Conservation (phyloP, 2,329 filamentous ascomycete species). For the Ramularia endophylla region DNA sequence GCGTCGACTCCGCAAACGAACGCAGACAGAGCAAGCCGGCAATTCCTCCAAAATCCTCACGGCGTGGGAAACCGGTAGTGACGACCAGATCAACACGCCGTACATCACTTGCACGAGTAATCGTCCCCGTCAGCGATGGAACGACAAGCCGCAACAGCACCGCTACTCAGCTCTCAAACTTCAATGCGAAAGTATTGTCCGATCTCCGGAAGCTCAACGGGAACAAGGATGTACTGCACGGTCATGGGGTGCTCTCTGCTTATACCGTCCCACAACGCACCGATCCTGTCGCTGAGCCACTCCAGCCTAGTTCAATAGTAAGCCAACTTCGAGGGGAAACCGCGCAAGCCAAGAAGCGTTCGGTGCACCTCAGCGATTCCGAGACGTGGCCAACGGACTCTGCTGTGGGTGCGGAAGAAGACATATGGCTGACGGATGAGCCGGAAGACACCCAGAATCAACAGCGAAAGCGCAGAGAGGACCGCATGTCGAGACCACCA, state of each 20-base stretch:
- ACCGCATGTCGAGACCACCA: constrained; percentile 6
- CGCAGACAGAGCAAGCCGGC: background rate
- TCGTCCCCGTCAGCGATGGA: constrained; percentile 11
- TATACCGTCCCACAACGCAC: constrained; percentile 3
- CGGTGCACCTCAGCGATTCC: constrained; percentile 4
- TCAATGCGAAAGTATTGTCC: constrained; percentile 22
- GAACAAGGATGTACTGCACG: background rate
- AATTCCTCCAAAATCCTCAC: background rate
- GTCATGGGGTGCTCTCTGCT: constrained; percentile 8
- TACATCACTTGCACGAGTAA: constrained; percentile 9
- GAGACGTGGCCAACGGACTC: constrained; percentile 22
- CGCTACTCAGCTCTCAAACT: constrained; percentile 2
- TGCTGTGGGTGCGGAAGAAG: constrained; percentile 14
- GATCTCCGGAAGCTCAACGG: constrained; percentile 18
- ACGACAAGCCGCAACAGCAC: constrained; percentile 4
- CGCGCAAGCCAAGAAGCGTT: constrained; percentile 10
- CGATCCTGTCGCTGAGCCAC: no score
- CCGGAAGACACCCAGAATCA: constrained; percentile 14
- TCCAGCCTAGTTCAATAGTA: background rate
- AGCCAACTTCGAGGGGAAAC: constrained; percentile 5
- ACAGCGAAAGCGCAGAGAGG: constrained; percentile 3
- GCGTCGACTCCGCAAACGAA: constrained; percentile 1
- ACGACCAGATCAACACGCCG: constrained; percentile 1
- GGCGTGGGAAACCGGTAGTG: background rate
- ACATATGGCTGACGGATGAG: constrained; percentile 30